Base-by-base conservation (phyloP, 139 green algal species). In the Nannochloris sp. region DNA sequence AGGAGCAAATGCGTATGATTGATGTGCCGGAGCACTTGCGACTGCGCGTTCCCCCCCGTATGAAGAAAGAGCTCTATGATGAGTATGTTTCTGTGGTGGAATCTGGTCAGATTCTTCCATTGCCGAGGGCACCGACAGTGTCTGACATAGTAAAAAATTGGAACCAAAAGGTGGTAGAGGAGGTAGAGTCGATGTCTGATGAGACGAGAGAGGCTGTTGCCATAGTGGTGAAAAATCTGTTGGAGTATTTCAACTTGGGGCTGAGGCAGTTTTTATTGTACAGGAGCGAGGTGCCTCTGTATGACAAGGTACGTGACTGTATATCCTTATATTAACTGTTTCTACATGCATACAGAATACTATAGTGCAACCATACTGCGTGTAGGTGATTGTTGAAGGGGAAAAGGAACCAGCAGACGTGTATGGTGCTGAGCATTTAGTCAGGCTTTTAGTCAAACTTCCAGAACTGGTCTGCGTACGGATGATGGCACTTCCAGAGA, bases 341-440 rank as follows among this genome's bases (percentile, higher is more conserved):
- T 40, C 8, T 9, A 4, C 0, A 40, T 40, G 34, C 8, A 40
- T 40, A 29, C 27, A 5, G 27, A 29, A 29, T 29, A 40, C 8
- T 40, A 40, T 40, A 4, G 7, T 11, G 34, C 34, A 40, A 40
- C 8, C 34, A 40, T 40, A 11, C 0, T 40, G 34, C 34, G 8
- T 40, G 34, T 40, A 40, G 46, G 16, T 25, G 46, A 53, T 53
- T 46, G 16, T 36, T 18, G 23, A 56, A 16, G 21, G 25, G 5
- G 16, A 4, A 36, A 23, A 7, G 57, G 69, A 24, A 74, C 88
- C 36, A 83, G 78, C 60, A 73, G 78, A 53, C 4, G 55, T 94
- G 10, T 96, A 92, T 53, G 90, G 90, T 8, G 84, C 74, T 1
- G 88, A 95, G 81, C 89, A 95, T 79, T 78, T 96, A 36, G 63